Evolutionary conservation across 228 moss, liverwort and hornwort genomes (phyloP), one percentile per base, ranked within the genome.

Genomic region (Sphagnum fallax): DNA sequence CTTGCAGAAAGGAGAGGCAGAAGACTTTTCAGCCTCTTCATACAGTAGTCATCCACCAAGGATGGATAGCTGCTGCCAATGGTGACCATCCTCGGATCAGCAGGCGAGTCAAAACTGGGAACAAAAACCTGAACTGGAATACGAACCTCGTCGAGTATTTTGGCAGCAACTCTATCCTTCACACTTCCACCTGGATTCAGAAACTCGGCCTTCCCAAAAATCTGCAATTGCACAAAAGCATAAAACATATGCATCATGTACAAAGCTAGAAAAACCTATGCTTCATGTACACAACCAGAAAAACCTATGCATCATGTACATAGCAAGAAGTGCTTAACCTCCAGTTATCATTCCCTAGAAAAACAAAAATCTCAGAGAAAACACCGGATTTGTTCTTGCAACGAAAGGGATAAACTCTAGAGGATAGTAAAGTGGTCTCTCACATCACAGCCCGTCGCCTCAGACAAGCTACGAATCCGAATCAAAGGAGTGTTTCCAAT

Each of bases 151-250:
- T 83, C 77, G 8, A 98, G 79, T 65, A 94, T 90, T 81, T 83
- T 89, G 57, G 86, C 80, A 3, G 98, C 98, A 73, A 98, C 94
- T 84, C 98, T 85, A 67, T 98, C 98, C 74, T 98, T 98, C 70
- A 98, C 92, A 74, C 98, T 98, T 67, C 98, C 98, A 62, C 98
- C 98, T 16, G 98, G 98, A 80, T 98, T 98, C 77, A 98, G 65
- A 76, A 98, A 98, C 75, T 98, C 94, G 48, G 90, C 92, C 79
- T 98, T 98, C 32, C 92, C 98, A 62, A 86, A 82, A 60, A 98
- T 88, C 94, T 98, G 84, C 32, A 32, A 32, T 32, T 32, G 32
- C 48, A 47, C 61, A 64, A 61, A 66, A 70, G 32, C 32, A 32
- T 32, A 32, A 32, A 32, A 32, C 32, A 32, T 32, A 2, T 32